Base-by-base conservation (phyloP, 805 yeast species). In the Groenewaldozyma salmanticensis region DNA sequence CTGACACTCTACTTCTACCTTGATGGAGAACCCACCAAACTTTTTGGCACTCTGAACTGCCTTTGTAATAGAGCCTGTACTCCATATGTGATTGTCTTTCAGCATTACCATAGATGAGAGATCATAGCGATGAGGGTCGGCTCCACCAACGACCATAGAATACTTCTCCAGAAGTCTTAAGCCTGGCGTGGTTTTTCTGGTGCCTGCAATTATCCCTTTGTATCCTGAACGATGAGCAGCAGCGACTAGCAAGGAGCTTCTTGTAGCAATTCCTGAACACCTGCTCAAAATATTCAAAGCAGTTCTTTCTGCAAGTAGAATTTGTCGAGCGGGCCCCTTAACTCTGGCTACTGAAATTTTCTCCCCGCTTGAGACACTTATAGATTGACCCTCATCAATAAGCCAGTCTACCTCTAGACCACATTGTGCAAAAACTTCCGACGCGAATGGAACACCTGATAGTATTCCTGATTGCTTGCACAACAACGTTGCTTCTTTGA, bases 141-240 rank as follows among this genome's bases (percentile, higher is more conserved):
- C 82, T 2, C 96, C 96, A 24, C 96, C 97, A 6, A 88, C 94
- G 24, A 85, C 65, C 97, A 88, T 90, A 19, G 95, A 81, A 62
- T 88, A 88, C 59, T 88, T 88, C 58, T 88, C 97, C 43, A 90
- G 64, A 33, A 79, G 67, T 54, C 97, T 75, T 47, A 88, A 71
- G 0, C 97, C 97, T 0, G 97, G 97, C 0, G 97, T 90, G n/a
- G 96, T 90, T 63, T 88, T 88, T 57, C 97, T 74, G 1, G 97
- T 88, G 4, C 96, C 97, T 0, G 97, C 96, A 57, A 88, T 86
- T 19, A 80, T 71, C 0, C 97, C 97, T 3, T 65, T 65, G 57
- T 77, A 90, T 0, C 94, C 92, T 3, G 72, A 63, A 33, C 71
- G 62, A 42, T 77, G 71, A 1, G 96, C 95, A 43, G 74, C 59